These are phyloP conservation scores for Chaetoceros tenuissimus DNA, from an alignment of 108 stramenopile species.

Conservation along the genomic window DNA sequence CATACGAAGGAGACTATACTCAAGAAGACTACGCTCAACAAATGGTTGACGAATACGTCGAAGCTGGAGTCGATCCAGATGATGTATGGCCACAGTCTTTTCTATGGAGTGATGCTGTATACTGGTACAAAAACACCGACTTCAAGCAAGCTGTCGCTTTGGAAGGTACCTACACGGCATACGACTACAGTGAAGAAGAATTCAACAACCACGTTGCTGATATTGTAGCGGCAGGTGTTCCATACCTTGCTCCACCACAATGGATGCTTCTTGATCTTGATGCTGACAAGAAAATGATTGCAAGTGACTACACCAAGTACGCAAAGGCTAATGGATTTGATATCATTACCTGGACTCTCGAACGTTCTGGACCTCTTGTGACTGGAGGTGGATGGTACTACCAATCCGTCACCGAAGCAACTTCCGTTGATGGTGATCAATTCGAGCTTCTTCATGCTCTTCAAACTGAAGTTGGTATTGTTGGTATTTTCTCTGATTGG, in stretches of 20 bases:
- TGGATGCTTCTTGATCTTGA: slow-evolving; percentile 32
- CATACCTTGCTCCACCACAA: slow-evolving; percentile 55
- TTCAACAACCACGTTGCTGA: slow-evolving; percentile 9
- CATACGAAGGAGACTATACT: slow-evolving; percentile 48
- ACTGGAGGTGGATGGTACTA: slow-evolving; percentile 45
- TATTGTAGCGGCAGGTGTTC: slow-evolving; percentile 28
- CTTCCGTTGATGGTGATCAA: slow-evolving; percentile 34
- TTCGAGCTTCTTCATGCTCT: slow-evolving; percentile 42
- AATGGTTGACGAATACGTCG: slow-evolving; percentile 65
- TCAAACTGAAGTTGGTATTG: slow-evolving; percentile 39
- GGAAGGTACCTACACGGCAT: slow-evolving; percentile 39
- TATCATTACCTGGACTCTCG: slow-evolving; percentile 67
- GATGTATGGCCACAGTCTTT: slow-evolving; percentile 62
- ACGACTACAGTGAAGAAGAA: slow-evolving; percentile 13
- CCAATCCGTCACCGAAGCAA: slow-evolving; percentile 16
- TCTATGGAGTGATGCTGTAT: slow-evolving; percentile 28
- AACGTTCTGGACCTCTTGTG: slow-evolving; percentile 38
- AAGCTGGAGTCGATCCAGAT: slow-evolving; percentile 31
- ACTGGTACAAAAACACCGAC: slow-evolving; percentile 46
- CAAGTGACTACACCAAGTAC: slow-evolving; percentile 29
- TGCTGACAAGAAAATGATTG: slow-evolving; percentile 14
- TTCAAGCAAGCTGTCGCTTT: slow-evolving; percentile 34
- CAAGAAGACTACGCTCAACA: slow-evolving; percentile 54
- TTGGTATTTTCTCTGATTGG: slow-evolving; percentile 69
- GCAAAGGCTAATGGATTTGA: slow-evolving; percentile 36